These are phyloP conservation scores for Xylaria sp. DNA, from an alignment of 2,329 filamentous ascomycete genomes.

Conservation along the genomic window DNA sequence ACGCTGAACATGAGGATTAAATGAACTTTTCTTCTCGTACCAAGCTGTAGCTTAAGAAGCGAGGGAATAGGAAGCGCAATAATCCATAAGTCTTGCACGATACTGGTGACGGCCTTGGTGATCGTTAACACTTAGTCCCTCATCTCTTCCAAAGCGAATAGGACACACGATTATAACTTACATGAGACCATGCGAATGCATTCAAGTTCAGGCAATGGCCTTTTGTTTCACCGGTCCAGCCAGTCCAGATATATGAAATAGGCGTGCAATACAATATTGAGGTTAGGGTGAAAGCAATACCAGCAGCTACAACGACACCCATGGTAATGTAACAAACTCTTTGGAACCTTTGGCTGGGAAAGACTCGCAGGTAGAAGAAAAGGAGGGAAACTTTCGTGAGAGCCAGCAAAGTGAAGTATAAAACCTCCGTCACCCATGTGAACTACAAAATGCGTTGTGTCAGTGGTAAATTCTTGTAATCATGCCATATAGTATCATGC, in stretches of 20 bases:
- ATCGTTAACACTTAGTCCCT: conserved; percentile 15
- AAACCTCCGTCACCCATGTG: conserved; percentile 30
- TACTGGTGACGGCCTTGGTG: conserved; percentile 27
- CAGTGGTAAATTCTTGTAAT: conserved; percentile 8
- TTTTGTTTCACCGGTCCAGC: conserved; percentile 22
- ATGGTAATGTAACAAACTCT: conserved; percentile 28
- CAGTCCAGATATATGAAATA: conserved; percentile 28
- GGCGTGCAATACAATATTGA: conserved; percentile 30
- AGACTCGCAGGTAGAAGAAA: conserved; percentile 35
- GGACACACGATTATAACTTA: conserved; percentile 13
- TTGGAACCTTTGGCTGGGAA: conserved; percentile 24
- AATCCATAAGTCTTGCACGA: conserved; percentile 29
- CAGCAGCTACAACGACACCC: conserved; percentile 27
- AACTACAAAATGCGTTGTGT: conserved; percentile 21
- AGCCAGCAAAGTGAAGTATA: conserved; percentile 27
- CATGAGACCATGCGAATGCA: conserved; percentile 31
- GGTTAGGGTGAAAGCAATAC: conserved; percentile 26
- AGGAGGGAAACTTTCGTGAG: conserved; percentile 29
- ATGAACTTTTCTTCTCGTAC: conserved; percentile 26
- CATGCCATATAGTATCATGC: conserved; percentile 8
- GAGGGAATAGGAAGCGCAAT: conserved; percentile 27
- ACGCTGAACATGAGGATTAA: conserved; percentile 34
- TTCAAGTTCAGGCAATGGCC: conserved; percentile 30
- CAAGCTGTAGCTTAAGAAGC: conserved; percentile 28
- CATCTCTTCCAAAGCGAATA: neutral